Percentiles rank a stretch among this genome's conserved stretches.
Conservation (phyloP, 2,329 filamentous ascomycete genomes). For the Aspergillus ochraceus region DNA sequence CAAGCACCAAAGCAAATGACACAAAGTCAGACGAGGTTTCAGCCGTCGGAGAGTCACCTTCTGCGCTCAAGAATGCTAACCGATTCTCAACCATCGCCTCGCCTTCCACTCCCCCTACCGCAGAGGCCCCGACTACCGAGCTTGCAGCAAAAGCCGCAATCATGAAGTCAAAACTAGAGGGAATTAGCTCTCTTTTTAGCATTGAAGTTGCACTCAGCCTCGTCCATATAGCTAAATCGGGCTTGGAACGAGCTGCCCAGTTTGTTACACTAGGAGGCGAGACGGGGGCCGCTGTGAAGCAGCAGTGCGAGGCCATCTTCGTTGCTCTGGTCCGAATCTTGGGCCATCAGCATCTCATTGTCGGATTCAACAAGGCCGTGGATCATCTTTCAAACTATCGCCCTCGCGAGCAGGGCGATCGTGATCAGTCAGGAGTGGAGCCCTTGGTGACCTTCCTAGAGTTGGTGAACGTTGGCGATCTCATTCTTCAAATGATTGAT, state of each 20-base stretch:
- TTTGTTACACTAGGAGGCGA: constrained; percentile 80
- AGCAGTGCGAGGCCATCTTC: constrained; percentile 89
- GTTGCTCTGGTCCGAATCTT: constrained; percentile 79
- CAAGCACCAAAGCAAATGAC: constrained; percentile 58
- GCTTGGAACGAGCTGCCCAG: constrained; percentile 78
- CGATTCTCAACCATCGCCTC: constrained; percentile 40
- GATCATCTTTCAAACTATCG: constrained; percentile 89
- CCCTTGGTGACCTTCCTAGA: constrained; percentile 95
- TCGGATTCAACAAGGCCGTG: constrained; percentile 92
- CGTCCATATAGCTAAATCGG: constrained; percentile 84
- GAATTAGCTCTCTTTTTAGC: constrained; percentile 92
- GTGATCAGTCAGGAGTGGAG: constrained; percentile 72
- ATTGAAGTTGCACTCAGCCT: constrained; percentile 91
- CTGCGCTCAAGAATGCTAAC: constrained; percentile 31
- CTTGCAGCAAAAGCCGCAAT: constrained; percentile 96
- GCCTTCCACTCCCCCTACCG: constrained; percentile 40
- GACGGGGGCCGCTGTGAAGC: constrained; percentile 76
- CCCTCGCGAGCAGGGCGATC: constrained; percentile 68
- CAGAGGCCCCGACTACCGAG: constrained; percentile 80
- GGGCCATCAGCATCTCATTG: constrained; percentile 81
- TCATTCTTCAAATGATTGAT: constrained; percentile 98
- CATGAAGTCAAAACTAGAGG: constrained; percentile 91
- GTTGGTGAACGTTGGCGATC: constrained; percentile 93
- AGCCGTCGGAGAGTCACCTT: constrained; percentile 16
- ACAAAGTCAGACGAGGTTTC: constrained; percentile 26